Evolutionary conservation across 176 grass and related monocot genomes (phyloP), one percentile per base, ranked within the genome.

Genomic region (Zea luxurians): DNA sequence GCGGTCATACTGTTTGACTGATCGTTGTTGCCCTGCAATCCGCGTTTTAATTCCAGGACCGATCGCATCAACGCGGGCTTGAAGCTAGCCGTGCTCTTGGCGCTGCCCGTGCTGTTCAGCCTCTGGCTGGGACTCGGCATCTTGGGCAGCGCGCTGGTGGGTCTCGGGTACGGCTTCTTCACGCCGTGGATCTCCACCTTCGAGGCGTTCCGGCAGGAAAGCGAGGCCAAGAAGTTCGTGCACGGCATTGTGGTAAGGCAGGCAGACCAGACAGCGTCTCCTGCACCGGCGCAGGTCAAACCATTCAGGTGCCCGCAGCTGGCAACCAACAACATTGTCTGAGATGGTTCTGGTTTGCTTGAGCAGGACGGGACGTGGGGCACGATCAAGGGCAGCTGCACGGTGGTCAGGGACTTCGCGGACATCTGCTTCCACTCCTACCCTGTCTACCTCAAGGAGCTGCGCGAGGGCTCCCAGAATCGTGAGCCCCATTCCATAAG

Each of bases 141-240:
- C n/a, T 84, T 89, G 61, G 91, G 94, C 64, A 93, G 86, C 60
- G 80, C 82, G 48, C 86, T 97, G 12, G 89, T 97, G 55, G 94
- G 88, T 7, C 71, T 97, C 42, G 94, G 94, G 20, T 97, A 91
- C 55, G 94, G 94, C 68, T 91, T 97, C 82, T 89, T 93, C 79
- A 91, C 91, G 71, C 94, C 94, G 2, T 97, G 94, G 94, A 79
- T 97, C 71, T 91, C 94, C 62, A 97, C 94, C 74, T 97, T 97
- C 66, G 94, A 97, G 86, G 94, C 94, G 66, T 97, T 97, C 89
- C 72, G 94, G 73, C 78, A 91, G 84, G 89, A 93, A 37, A 89
- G 58, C 73, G 91, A 93, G 82, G 16, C 55, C 47, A 81, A 97
- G 79, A 97, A 93, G 78, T 89, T 93, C 42, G 5, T 97, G 8